Conservation (phyloP, 495 filamentous ascomycete genomes). For the Aspergillus heteromorphus region DNA sequence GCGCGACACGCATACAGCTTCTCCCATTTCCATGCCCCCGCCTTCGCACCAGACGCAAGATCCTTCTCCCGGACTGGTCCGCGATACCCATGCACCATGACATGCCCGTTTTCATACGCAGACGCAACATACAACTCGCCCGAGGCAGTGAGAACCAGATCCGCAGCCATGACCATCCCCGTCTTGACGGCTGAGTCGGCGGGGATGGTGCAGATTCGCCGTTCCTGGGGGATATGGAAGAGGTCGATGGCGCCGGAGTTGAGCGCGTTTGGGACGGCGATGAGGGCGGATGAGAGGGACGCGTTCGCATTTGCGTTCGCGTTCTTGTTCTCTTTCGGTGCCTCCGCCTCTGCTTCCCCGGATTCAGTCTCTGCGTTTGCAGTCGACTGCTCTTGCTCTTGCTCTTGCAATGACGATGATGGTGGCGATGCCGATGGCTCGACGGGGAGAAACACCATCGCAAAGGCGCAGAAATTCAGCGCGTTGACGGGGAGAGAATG, state of each 20-base stretch:
- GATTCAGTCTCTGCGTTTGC: no score
- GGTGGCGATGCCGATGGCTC: background rate
- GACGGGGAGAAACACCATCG: constrained; percentile 34
- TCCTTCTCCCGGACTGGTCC: constrained; percentile 13
- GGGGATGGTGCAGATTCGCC: constrained; percentile 60
- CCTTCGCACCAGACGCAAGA: constrained; percentile 2
- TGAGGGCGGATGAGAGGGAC: constrained; percentile 36
- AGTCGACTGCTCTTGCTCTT: no score
- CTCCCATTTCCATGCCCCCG: constrained; percentile 51
- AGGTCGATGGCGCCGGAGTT: constrained; percentile 79
- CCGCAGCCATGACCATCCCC: constrained; percentile 89
- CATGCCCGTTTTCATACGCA: constrained; percentile 86
- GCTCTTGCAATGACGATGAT: no score
- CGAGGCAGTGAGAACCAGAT: constrained; percentile 42
- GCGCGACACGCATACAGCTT: constrained; percentile 58
- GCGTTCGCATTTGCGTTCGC: no score
- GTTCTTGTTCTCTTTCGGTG: background rate
- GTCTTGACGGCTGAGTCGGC: constrained; percentile 53
- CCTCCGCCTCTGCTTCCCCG: no score
- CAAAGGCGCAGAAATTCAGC: constrained; percentile 92
- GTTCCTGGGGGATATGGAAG: constrained; percentile 73
- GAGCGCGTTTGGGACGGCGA: constrained; percentile 74
- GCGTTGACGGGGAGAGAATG: constrained; percentile 83
- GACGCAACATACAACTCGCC: constrained; percentile 50
- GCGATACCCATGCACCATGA: constrained; percentile 49